Base-by-base conservation (phyloP, 2,329 filamentous ascomycete species). In the Dothiorella sarmentorum region DNA sequence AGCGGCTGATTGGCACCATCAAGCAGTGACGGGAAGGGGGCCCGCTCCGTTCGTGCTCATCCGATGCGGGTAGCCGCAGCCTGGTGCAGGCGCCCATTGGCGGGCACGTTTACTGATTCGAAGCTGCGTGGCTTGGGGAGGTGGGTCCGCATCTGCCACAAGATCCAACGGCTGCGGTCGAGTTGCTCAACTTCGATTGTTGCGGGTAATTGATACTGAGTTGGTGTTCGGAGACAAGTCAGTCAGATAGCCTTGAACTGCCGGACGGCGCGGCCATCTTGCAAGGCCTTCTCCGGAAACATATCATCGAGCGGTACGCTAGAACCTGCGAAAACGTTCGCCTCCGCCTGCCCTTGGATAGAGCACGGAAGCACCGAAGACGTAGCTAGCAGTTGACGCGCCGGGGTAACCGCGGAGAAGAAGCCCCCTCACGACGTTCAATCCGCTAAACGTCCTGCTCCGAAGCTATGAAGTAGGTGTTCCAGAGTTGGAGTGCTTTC, bases 261-360 rank as follows among this genome's bases (percentile, higher is more conserved):
- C 11, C 29, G 45, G 26, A 31, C 26, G 43, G 43, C n/a, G 43
- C n/a, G 43, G 43, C n/a, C 24, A 51, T 35, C 29, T 17, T 18
- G 29, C 5, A 51, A 51, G 47, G 47, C 47, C 20, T 38, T 38
- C 31, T 53, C 49, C 49, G 49, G 40, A 53, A 17, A 35, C 49
- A 53, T 40, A 29, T 40, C n/a, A 27, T 18, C n/a, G n/a, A n/a
- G 33, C 17, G 55, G 55, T 49, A 47, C 42, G 11, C 55, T 47
- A 58, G 33, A 47, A 53, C 11, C n/a, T 49, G 55, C 55, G 55
- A 38, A 58, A 58, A 58, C 55, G 55, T 58, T 58, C 55, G 55
- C 55, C 40, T 49, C 33, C 20, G 44, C 24, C 18, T 47, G 18
- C 43, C 43, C 33, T 37, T 20, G 29, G n/a, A 44, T 44, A 33